These are phyloP conservation scores for Phtheirospermum japonicum DNA, from an alignment of 257 asterid genomes.

Conservation along the genomic window DNA sequence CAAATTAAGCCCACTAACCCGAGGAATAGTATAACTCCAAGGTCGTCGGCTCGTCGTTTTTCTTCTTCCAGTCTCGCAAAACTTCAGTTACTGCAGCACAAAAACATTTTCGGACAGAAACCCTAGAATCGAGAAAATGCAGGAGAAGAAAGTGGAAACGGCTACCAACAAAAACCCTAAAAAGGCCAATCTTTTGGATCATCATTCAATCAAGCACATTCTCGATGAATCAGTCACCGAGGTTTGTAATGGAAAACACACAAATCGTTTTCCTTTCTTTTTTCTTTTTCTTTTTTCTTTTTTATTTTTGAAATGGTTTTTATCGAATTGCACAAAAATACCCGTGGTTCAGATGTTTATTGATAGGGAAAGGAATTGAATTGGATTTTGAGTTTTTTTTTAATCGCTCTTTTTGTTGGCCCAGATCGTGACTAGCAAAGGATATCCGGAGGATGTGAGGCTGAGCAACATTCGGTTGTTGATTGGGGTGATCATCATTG, in stretches of 20 bases:
- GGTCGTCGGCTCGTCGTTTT: slow-evolving; percentile 18
- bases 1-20: slow-evolving; percentile 21
- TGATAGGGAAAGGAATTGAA: slow-evolving; percentile 1
- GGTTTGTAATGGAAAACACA: slow-evolving; percentile 39
- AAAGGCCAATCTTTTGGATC: slow-evolving; percentile 80
- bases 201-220: slow-evolving; percentile 73
- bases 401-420: background rate
- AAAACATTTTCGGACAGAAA: slow-evolving; percentile 37
- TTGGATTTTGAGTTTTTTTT: background rate
- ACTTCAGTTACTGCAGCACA: slow-evolving; percentile 14
- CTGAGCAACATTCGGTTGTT: slow-evolving; percentile 74
- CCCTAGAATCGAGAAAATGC: slow-evolving; percentile 36
- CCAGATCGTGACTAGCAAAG: slow-evolving; percentile 87
- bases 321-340: background rate
- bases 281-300: background rate
- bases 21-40: background rate
- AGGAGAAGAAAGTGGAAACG: slow-evolving; percentile 36
- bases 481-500: slow-evolving; percentile 62
- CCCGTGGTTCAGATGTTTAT: background rate
- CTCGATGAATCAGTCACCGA: slow-evolving; percentile 88
- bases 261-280: background rate
- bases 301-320: background rate
- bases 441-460: slow-evolving; percentile 80
- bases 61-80: slow-evolving; percentile 21
- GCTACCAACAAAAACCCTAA: slow-evolving; percentile 45